Evolutionary conservation across 345 rosid species (phyloP).

Genomic region (Nasturtium officinale): DNA sequence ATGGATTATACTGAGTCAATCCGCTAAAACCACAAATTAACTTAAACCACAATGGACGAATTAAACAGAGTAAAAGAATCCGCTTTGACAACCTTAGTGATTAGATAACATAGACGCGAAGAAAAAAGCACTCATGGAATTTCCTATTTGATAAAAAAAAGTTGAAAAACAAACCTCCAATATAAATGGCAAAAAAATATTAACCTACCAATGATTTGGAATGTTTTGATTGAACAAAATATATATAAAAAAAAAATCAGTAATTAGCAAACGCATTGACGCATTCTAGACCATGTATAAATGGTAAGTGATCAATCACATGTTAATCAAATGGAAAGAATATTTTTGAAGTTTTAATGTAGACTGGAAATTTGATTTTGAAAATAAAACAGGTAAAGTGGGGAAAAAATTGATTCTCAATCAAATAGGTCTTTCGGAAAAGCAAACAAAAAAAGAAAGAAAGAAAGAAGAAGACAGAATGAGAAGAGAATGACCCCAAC

Average conservation of each 20-base stretch:
- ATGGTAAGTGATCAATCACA: constrained; percentile 38
- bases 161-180: constrained; percentile 12
- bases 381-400: constrained; percentile 25
- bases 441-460: background rate
- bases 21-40: no score
- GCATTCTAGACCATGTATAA: background rate
- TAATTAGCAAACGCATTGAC: background rate
- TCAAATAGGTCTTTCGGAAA: constrained; percentile 49
- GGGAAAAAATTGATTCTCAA: constrained; percentile 37
- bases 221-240: background rate
- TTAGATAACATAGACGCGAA: constrained; percentile 63
- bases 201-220: constrained; percentile 26
- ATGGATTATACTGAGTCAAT: no score
- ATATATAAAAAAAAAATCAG: background rate
- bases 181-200: constrained; percentile 1
- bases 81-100: no score
- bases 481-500: constrained; percentile 54
- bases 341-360: constrained; percentile 15
- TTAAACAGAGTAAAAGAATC: no score
- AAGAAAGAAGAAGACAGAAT: constrained; percentile 38
- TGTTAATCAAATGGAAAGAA: constrained; percentile 52
- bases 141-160: background rate
- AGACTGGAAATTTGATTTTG: constrained; percentile 41
- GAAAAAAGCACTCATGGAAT: constrained; percentile 54
- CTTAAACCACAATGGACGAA: no score